Evolutionary conservation across 371 early-diverging fungal genomes (phyloP).

Genomic region (Funneliformis caledonium): DNA sequence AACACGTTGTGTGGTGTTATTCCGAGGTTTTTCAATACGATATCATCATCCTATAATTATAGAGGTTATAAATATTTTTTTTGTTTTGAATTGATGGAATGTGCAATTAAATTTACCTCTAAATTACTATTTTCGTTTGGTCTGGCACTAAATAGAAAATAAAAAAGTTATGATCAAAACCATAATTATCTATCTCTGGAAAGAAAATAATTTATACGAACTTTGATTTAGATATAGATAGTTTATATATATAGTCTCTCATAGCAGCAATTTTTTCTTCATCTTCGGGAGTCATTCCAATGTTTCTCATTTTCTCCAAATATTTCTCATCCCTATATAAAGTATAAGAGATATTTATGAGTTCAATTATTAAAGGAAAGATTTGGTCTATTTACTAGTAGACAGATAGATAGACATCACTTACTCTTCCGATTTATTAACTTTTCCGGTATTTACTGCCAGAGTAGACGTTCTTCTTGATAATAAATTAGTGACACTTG

Average conservation of each 20-base stretch:
- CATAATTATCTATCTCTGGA: constrained; percentile 39
- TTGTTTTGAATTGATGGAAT: constrained; percentile 9
- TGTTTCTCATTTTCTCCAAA: constrained; percentile 61
- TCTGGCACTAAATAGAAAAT: background rate
- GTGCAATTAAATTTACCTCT: constrained; percentile 16
- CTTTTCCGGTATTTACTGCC: constrained; percentile 43
- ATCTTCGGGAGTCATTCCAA: constrained; percentile 83
- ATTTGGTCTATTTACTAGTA: background rate
- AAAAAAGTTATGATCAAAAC: background rate
- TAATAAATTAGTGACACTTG: constrained; percentile 43
- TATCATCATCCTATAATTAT: constrained; percentile 50
- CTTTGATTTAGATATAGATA: constrained; percentile 63
- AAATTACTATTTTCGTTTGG: constrained; percentile 9
- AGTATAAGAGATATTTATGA: background rate
- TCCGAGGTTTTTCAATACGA: constrained; percentile 64
- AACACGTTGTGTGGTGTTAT: constrained; percentile 79
- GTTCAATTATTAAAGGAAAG: background rate
- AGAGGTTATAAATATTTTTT: constrained; percentile 44
- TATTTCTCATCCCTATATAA: constrained; percentile 57
- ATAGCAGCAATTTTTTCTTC: constrained; percentile 73
- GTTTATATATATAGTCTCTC: constrained; percentile 79
- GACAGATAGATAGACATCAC: background rate
- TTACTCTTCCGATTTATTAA: constrained; percentile 59
- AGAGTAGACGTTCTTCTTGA: constrained; percentile 42
- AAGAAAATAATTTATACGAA: background rate